Evolutionary conservation across 2,329 filamentous ascomycete species (phyloP).

Genomic region (Fusarium sp.): DNA sequence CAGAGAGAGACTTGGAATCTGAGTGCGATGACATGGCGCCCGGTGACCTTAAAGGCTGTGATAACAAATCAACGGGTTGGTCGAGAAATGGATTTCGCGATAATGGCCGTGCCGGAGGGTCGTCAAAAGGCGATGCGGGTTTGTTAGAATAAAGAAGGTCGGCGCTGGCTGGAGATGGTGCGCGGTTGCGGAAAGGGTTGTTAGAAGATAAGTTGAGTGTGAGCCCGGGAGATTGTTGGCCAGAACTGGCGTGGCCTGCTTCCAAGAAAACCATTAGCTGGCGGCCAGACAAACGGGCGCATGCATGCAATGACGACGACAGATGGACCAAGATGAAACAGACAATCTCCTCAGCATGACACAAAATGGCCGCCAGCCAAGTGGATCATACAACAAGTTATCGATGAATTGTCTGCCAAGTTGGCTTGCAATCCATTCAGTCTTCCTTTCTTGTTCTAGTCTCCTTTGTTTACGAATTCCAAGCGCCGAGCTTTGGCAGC

Average conservation of each 20-base stretch:
- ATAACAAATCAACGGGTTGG: conserved; percentile 56
- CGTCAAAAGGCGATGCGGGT: conserved; percentile 72
- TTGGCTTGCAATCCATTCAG: conserved; percentile 43
- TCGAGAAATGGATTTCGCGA: conserved; percentile 86
- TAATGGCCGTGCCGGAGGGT: conserved; percentile 71
- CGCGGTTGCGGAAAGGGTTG: conserved; percentile 85
- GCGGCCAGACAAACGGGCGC: conserved; percentile 48
- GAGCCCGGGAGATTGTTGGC: conserved; percentile 59
- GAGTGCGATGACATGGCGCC: conserved; percentile 66
- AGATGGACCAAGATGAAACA: conserved; percentile 51
- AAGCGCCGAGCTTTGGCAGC: conserved; percentile 44
- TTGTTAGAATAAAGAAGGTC: conserved; percentile 55
- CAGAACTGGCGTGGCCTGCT: conserved; percentile 48
- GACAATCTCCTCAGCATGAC: conserved; percentile 54
- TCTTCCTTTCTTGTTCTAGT: conserved; percentile 38
- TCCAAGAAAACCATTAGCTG: conserved; percentile 47
- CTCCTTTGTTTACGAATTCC: conserved; percentile 41
- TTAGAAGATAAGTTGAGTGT: conserved; percentile 82
- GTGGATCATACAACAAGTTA: conserved; percentile 46
- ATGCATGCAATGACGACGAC: conserved; percentile 52
- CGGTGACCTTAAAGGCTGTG: conserved; percentile 58
- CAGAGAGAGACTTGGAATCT: conserved; percentile 64
- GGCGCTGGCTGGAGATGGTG: conserved; percentile 69
- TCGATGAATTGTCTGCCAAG: conserved; percentile 47
- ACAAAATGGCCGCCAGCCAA: conserved; percentile 49